Evolutionary conservation across 805 yeast genomes (phyloP), one percentile per base, ranked within the genome.

Genomic region (Martiniozyma abietophila): DNA sequence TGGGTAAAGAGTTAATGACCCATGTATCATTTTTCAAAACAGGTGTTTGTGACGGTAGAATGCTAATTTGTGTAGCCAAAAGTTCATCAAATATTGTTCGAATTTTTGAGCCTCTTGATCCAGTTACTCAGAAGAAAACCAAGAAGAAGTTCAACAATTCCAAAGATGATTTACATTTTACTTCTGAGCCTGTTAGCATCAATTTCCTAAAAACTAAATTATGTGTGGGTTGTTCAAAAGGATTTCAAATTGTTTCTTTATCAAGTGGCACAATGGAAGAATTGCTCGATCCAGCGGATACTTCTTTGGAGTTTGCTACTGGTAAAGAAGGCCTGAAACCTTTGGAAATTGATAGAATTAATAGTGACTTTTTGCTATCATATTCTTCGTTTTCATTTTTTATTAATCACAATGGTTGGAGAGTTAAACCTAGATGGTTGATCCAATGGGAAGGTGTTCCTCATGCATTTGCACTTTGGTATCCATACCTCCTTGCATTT

Each of bases 391-490:
- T 89, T 54, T 89, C 96, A 30, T 92, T 92, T 57, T 86, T 83
- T 58, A 94, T 92, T 47, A 88, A 92, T 51, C 71, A 81, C 39
- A 88, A 88, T 55, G 98, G 98, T 17, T 92, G 98, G 98, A 71
- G 96, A 47, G 80, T 94, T 14, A 75, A 88, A 43, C 84, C 92
- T 28, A 89, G 84, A 33, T 88, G 95, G 88, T 80, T 88, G 44
- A 80, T 92, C 34, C 77, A 81, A 52, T 92, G 98, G 98, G 97
- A 92, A 60, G 96, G 97, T 24, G 72, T 77, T 33, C 97, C 98
- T 5, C 92, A 81, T 50, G 76, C 79, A 41, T 85, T 92, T 56
- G 94, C 96, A 12, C 67, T 92, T 29, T 85, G 94, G 71, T 89
- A 88, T 60, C 98, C 98, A 4, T 89, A 86, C 52, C 64, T 92